Conservation (phyloP, 139 green algal species). For the Coelastrella sp. region DNA sequence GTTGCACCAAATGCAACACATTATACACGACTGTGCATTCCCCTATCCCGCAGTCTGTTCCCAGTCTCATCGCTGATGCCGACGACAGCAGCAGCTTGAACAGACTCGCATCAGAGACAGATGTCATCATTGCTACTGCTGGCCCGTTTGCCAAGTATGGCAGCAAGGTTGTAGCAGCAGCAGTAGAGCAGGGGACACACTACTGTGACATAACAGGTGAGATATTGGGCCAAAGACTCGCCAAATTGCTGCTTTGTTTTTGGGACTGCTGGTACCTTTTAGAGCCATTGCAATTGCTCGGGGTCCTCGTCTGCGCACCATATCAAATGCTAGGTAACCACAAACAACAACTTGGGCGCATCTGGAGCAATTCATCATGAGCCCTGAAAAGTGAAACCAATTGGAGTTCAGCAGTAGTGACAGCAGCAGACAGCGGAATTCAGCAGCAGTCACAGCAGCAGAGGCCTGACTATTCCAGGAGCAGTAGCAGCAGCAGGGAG, state of each 20-base stretch:
- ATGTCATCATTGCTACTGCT: conserved; percentile 78
- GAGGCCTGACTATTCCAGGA: not conserved
- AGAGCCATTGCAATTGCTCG: no score
- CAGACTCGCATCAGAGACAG: conserved; percentile 62
- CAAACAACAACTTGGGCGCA: no score
- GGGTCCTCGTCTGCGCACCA: no score
- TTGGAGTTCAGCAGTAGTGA: no score
- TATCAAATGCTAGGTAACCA: no score
- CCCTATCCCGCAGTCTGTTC: no score
- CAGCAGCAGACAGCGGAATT: not conserved
- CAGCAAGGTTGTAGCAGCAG: conserved; percentile 81
- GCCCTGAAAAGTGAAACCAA: no score
- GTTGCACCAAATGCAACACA: no score
- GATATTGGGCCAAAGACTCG: not conserved
- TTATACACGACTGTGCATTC: no score
- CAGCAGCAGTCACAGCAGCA: not conserved
- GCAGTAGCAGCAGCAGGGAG: not conserved
- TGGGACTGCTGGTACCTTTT: no score
- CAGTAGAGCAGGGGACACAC: conserved; percentile 78
- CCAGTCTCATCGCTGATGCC: no score
- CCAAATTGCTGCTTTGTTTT: not conserved
- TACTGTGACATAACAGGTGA: conserved; percentile 94
- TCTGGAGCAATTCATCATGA: no score
- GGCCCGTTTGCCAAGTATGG: conserved; percentile 82
- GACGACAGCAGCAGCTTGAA: conserved; percentile 70